These are phyloP conservation scores for Mayamaea pseudoterrestris DNA, from an alignment of 108 stramenopile genomes.

Conservation along the genomic window DNA sequence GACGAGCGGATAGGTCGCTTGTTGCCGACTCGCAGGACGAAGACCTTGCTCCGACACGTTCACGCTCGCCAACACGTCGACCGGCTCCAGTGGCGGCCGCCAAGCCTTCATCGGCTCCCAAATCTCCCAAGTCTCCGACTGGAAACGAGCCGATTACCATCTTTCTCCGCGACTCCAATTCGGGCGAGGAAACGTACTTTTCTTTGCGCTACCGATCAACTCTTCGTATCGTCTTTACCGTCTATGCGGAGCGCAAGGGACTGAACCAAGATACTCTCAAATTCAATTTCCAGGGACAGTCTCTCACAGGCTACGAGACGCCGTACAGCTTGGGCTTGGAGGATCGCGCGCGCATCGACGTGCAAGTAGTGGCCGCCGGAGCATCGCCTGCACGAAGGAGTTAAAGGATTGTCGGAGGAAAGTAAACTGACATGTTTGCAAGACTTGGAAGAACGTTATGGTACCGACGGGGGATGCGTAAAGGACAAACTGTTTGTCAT, in stretches of 20 bases:
- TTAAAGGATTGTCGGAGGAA: no score
- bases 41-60: not conserved
- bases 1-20: slow-evolving; percentile 1
- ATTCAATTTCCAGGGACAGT: slow-evolving; percentile 37
- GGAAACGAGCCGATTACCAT: slow-evolving; percentile 44
- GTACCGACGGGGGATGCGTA: no score
- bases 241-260: slow-evolving; percentile 38
- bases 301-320: slow-evolving; percentile 36
- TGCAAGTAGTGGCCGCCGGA: no score
- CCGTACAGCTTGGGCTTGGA: slow-evolving; percentile 39
- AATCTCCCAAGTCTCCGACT: slow-evolving; percentile 23
- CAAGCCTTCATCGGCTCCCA: slow-evolving; percentile 2
- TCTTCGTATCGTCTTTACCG: slow-evolving; percentile 43
- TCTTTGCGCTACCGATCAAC: slow-evolving; percentile 42
- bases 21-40: slow-evolving; percentile 5
- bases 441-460: no score
- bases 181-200: slow-evolving; percentile 42
- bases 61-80: not conserved
- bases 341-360: slow-evolving; percentile 43
- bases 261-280: slow-evolving; percentile 39
- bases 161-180: slow-evolving; percentile 30
- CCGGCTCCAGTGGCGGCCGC: not conserved
- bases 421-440: no score
- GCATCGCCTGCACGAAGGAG: no score
- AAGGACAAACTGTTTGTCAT: no score